Evolutionary conservation across 2,329 filamentous ascomycete species (phyloP), one percentile per base, ranked within the genome.

Genomic region (Cladosporium sphaerospermum): DNA sequence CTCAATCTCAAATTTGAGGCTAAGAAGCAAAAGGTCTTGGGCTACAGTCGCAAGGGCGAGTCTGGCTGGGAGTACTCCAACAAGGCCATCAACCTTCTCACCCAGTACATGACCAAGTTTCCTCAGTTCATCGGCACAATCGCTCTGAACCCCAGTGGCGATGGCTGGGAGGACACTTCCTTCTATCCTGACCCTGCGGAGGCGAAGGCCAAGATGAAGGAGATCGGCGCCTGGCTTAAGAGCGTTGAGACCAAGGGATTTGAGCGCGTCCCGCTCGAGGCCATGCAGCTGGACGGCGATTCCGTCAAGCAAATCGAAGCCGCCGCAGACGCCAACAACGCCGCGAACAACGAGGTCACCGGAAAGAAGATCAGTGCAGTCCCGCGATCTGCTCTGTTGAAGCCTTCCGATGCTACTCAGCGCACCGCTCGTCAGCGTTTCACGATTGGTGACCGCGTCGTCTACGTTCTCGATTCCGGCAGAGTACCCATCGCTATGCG

Each of bases 1-100:
- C 77, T 99, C 56, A 99, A 99, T 65, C 78, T 99, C 60, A 99
- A 99, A 69, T 99, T 99, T 56, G 93, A 99, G 68, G 89, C 83
- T 2, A 92, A 89, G 73, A 96, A 96, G 71, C 80, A 91, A 62
- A 99, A 99, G 73, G 93, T 99, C 6, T 74, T 99, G 32, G 93
- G 93, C 0, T 99, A 96, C 70, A 96, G 92, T 19, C 86, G 90
- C 62, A 93, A 93, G 66, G 85, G 84, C 3, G 77, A 83, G 10
- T 86, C 83, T 28, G 93, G 95, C 5, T 99, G 95, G 95, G 93
- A 99, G 70, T 99, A 96, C 69, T 96, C 91, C 64, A 79, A 82
- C 46, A 85, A 88, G 61, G 91, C 93, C 1, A 78, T 96, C 54
- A 79, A 85, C 43, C 73, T 99, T 51, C 81, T 99, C 50, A 81